Conservation (phyloP, 106 monocot genomes). For the Cymbidium sinense region DNA sequence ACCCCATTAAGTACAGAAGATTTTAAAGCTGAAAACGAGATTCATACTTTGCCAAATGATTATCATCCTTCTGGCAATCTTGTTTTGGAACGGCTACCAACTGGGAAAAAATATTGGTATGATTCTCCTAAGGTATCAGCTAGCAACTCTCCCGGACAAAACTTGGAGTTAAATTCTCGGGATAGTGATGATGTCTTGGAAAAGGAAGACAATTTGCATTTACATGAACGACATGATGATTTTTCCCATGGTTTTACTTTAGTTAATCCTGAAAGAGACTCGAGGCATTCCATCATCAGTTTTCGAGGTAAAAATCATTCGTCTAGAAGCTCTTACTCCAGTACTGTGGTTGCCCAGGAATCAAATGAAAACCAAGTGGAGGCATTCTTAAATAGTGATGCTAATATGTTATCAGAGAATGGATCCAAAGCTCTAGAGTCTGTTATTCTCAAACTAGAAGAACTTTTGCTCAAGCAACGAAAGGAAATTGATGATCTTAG, state of each 20-base stretch:
- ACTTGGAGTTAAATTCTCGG: constrained; percentile 3
- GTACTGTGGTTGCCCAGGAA: background rate
- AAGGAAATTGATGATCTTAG: constrained; percentile 46
- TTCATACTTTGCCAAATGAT: constrained; percentile 25
- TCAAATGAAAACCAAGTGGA: too few relatives aligned
- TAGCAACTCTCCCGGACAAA: constrained; percentile 13
- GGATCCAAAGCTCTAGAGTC: constrained; percentile 16
- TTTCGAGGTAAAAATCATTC: background rate
- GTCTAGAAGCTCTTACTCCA: background rate
- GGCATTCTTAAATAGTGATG: background rate
- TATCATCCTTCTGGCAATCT: constrained; percentile 19
- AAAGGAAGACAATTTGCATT: background rate
- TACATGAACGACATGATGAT: background rate
- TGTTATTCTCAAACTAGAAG: constrained; percentile 22
- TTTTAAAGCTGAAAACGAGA: constrained; percentile 26
- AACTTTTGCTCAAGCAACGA: constrained; percentile 37
- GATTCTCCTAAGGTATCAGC: constrained; percentile 38
- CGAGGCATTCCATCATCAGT: background rate
- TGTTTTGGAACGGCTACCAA: constrained; percentile 49
- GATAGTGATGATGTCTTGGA: constrained; percentile 6
- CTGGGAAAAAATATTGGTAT: constrained; percentile 66
- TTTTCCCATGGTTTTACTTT: background rate
- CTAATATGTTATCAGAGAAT: constrained; percentile 5
- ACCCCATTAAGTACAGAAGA: constrained; percentile 3
- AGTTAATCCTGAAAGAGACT: background rate